Evolutionary conservation across 176 grass and related monocot species (phyloP).

Genomic region (Lolium multiflorum): DNA sequence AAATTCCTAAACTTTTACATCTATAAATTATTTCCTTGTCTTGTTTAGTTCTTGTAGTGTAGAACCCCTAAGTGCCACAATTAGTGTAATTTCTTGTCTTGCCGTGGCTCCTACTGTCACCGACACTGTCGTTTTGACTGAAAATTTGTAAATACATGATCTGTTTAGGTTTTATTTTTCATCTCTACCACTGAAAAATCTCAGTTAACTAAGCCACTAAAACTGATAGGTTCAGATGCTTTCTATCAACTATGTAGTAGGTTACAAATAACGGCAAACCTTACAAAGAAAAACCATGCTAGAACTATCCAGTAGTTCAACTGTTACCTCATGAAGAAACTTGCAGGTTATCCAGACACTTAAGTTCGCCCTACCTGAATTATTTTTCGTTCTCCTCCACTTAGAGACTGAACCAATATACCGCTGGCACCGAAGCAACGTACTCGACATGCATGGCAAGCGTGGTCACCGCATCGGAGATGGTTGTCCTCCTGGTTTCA

Average conservation of each 20-base stretch:
- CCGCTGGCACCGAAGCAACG: not conserved
- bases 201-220: not conserved
- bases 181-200: not conserved
- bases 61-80: not conserved
- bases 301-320: too few relatives aligned
- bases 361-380: too few relatives aligned
- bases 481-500: not conserved
- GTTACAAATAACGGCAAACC: too few relatives aligned
- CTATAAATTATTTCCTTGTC: not conserved
- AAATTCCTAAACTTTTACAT: not conserved
- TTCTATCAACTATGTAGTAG: too few relatives aligned
- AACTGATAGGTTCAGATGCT: too few relatives aligned
- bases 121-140: not conserved
- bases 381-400: too few relatives aligned
- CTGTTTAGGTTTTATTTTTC: not conserved
- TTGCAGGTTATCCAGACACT: too few relatives aligned
- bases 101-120: not conserved
- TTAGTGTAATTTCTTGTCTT: not conserved
- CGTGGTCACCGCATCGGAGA: too few relatives aligned
- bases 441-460: not conserved
- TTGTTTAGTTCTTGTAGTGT: not conserved
- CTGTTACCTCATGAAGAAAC: too few relatives aligned
- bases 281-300: too few relatives aligned
- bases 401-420: not conserved
- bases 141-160: not conserved